Percentiles rank a stretch among this genome's conserved stretches.
phyloP scores from a whole-genome alignment of 2,329 filamentous ascomycete species.

The Plenodomus biglobosus region DNA sequence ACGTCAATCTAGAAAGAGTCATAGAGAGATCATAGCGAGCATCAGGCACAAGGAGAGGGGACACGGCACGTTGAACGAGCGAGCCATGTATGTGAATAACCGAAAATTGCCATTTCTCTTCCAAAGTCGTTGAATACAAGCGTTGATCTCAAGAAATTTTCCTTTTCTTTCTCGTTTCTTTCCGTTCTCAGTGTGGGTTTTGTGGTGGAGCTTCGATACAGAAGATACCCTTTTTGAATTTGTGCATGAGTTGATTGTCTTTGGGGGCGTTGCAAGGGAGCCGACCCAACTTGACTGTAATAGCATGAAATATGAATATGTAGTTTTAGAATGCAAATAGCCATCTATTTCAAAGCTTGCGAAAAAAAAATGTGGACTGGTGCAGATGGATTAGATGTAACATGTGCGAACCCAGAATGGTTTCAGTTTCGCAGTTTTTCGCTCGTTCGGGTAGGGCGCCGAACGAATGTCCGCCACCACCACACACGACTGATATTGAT shows the following conservation, averaged over 20 bases:
- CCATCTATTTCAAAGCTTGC: slow-evolving; percentile 7
- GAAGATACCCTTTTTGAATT: slow-evolving; percentile 16
- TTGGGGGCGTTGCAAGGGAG: no score
- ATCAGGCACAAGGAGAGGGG: neutral
- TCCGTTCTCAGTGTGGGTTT: neutral
- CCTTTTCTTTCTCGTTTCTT: slow-evolving; percentile 8
- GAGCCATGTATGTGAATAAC: slow-evolving; percentile 25
- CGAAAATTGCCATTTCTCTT: slow-evolving; percentile 30
- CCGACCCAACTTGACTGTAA: slow-evolving; percentile 2
- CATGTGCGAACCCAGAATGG: slow-evolving; percentile 1
- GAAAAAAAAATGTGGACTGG: slow-evolving; percentile 1
- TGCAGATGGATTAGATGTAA: neutral
- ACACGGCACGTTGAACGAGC: slow-evolving; percentile 1
- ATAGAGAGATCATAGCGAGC: slow-evolving; percentile 7
- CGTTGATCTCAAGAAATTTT: slow-evolving; percentile 33
- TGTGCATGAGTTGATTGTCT: no score
- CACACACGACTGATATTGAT: no score
- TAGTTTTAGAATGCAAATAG: no score
- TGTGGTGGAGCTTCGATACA: slow-evolving; percentile 1
- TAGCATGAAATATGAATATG: slow-evolving; percentile 15
- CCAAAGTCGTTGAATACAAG: slow-evolving; percentile 43
- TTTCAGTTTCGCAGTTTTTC: slow-evolving; percentile 17
- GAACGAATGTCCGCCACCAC: no score
- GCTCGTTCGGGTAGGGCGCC: slow-evolving; percentile 8
- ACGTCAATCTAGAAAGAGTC: neutral